Conservation (phyloP, 352 stramenopile species). For the Phytophthora cryptogea region DNA sequence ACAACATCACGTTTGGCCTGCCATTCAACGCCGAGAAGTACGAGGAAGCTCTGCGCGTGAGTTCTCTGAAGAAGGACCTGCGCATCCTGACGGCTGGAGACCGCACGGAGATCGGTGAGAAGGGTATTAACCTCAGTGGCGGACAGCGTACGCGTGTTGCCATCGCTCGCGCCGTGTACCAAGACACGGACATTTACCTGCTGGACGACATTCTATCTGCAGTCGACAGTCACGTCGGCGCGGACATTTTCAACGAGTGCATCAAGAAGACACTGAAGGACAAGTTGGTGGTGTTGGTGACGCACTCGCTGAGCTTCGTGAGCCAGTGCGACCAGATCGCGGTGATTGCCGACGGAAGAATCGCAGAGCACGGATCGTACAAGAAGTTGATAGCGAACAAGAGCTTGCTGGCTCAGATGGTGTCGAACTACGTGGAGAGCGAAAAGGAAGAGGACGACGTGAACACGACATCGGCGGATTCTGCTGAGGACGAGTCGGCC, state of each 20-base stretch:
- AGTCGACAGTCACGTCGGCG: constrained; percentile 92
- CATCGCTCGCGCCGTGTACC: constrained; percentile 94
- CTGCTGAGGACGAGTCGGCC: constrained; percentile 21
- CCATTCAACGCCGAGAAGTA: constrained; percentile 65
- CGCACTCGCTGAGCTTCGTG: constrained; percentile 69
- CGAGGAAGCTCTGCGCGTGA: constrained; percentile 51
- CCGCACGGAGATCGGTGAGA: constrained; percentile 97
- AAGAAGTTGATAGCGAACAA: constrained; percentile 62
- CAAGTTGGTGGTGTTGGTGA: constrained; percentile 94
- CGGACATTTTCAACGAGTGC: constrained; percentile 91
- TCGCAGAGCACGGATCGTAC: constrained; percentile 62
- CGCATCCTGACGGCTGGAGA: constrained; percentile 83
- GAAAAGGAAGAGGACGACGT: constrained; percentile 61
- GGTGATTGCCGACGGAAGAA: constrained; percentile 51
- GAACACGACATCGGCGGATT: constrained; percentile 18
- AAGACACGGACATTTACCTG: constrained; percentile 94
- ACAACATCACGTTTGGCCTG: constrained; percentile 97
- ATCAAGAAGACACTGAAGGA: constrained; percentile 85
- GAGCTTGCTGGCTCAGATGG: constrained; percentile 59
- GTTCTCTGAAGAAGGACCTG: constrained; percentile 56
- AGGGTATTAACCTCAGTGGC: constrained; percentile 97
- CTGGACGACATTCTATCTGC: constrained; percentile 96
- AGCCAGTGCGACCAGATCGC: constrained; percentile 54
- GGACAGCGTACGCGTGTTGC: constrained; percentile 93
- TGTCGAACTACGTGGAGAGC: constrained; percentile 66